Evolutionary conservation across 2,329 filamentous ascomycete genomes (phyloP).

Genomic region (Aureobasidium sp.): DNA sequence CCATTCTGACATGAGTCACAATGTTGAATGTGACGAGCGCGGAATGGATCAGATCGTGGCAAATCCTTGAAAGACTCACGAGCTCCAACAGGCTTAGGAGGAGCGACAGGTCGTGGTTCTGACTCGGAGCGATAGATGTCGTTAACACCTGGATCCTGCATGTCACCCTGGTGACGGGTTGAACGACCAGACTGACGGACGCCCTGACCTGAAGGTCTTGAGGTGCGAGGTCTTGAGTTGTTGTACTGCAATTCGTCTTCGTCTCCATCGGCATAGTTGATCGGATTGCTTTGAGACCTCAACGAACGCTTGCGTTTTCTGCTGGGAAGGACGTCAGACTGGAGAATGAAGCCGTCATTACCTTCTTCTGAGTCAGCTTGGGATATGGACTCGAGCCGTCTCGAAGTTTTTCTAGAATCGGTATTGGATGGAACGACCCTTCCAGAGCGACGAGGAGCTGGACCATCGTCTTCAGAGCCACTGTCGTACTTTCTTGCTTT

Average conservation of each 20-base stretch:
- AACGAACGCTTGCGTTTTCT: constrained; percentile 30
- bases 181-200: constrained; percentile 37
- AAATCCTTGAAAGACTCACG: constrained; percentile 65
- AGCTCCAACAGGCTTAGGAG: constrained; percentile 49
- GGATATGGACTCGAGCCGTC: not conserved
- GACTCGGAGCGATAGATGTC: constrained; percentile 44
- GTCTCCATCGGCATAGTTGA: constrained; percentile 8
- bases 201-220: constrained; percentile 7
- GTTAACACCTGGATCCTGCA: constrained; percentile 49
- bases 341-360: constrained; percentile 20
- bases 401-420: constrained; percentile 6
- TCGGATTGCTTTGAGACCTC: not conserved
- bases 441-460: not conserved
- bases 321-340: constrained; percentile 31
- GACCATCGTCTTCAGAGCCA: not conserved
- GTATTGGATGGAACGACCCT: constrained; percentile 13
- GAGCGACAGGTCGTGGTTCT: constrained; percentile 26
- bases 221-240: constrained; percentile 11
- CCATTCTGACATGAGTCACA: constrained; percentile 66
- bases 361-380: constrained; percentile 12
- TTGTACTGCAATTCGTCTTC: constrained; percentile 13
- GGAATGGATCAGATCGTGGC: constrained; percentile 56
- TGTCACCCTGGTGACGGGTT: constrained; percentile 37
- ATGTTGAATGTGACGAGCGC: constrained; percentile 54
- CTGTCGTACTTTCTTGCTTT: not conserved